Conservation (phyloP, 192 early-diverging fungal genomes). For the Oehlia diaphana region DNA sequence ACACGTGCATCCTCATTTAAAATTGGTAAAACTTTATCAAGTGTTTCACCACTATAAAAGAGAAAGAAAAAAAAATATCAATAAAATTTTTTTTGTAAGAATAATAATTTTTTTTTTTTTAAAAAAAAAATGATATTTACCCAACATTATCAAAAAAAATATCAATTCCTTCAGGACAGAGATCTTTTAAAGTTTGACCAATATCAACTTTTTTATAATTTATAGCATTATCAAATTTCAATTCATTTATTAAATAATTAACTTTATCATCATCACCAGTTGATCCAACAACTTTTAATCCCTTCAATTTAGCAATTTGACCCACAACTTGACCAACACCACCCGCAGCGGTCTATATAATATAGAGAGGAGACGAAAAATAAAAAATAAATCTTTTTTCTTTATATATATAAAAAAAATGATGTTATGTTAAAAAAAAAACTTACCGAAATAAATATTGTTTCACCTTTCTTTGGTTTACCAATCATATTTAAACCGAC, state of each 20-base stretch:
- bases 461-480: slow-evolving; percentile 82
- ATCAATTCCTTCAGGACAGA: slow-evolving; percentile 79
- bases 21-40: slow-evolving; percentile 67
- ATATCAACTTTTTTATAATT: slow-evolving; percentile 77
- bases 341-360: slow-evolving; percentile 67
- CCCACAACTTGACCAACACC: slow-evolving; percentile 76
- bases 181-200: slow-evolving; percentile 53
- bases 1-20: slow-evolving; percentile 68
- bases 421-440: not conserved
- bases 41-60: slow-evolving; percentile 56
- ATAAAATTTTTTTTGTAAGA: not conserved
- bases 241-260: slow-evolving; percentile 54
- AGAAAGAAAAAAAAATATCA: too few relatives aligned
- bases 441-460: slow-evolving; percentile 67
- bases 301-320: slow-evolving; percentile 74
- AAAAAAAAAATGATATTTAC: not conserved
- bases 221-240: slow-evolving; percentile 77
- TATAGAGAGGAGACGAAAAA: not conserved
- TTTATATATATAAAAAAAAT: not conserved
- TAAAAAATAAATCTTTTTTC: not conserved
- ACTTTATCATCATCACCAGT: slow-evolving; percentile 80
- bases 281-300: slow-evolving; percentile 71
- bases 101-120: too few relatives aligned
- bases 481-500: slow-evolving; percentile 61
- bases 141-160: slow-evolving; percentile 86